Evolutionary conservation across 2,329 filamentous ascomycete species (phyloP).

Genomic region (Scleromitrula shiraiana): DNA sequence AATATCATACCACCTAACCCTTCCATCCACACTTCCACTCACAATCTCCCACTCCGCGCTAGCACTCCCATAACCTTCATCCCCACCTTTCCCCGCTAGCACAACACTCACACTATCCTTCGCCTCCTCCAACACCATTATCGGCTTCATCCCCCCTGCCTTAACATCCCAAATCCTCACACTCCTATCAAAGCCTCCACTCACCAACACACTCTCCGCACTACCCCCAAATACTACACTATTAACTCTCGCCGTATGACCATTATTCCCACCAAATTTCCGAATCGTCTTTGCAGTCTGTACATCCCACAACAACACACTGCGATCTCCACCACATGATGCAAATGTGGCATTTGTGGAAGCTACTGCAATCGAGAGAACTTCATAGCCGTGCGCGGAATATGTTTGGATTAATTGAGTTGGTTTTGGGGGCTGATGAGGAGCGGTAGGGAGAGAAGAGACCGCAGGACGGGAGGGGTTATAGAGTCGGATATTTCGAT

Average conservation of each 20-base stretch:
- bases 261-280: conserved; percentile 54
- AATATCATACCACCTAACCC: conserved; percentile 74
- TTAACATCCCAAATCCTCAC: conserved; percentile 70
- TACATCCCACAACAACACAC: conserved; percentile 93
- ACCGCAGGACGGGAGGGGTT: conserved; percentile 57
- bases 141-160: conserved; percentile 42
- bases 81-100: conserved; percentile 35
- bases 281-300: conserved; percentile 67
- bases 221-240: conserved; percentile 71
- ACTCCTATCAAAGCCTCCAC: conserved; percentile 65
- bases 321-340: conserved; percentile 81
- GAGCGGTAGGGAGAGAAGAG: conserved; percentile 32
- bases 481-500: conserved; percentile 79
- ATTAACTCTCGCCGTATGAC: conserved; percentile 54
- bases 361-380: conserved; percentile 70
- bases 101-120: conserved; percentile 53
- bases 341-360: conserved; percentile 77
- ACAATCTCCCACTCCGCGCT: conserved; percentile 50
- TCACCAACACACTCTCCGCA: conserved; percentile 64
- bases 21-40: conserved; percentile 75
- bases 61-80: conserved; percentile 64
- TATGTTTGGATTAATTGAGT: conserved; percentile 73
- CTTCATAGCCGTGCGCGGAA: conserved; percentile 82
- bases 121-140: conserved; percentile 68
- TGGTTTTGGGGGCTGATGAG: conserved; percentile 31